Base-by-base conservation (phyloP, 1,139 yeast genomes). In the Taiozyma sp. region DNA sequence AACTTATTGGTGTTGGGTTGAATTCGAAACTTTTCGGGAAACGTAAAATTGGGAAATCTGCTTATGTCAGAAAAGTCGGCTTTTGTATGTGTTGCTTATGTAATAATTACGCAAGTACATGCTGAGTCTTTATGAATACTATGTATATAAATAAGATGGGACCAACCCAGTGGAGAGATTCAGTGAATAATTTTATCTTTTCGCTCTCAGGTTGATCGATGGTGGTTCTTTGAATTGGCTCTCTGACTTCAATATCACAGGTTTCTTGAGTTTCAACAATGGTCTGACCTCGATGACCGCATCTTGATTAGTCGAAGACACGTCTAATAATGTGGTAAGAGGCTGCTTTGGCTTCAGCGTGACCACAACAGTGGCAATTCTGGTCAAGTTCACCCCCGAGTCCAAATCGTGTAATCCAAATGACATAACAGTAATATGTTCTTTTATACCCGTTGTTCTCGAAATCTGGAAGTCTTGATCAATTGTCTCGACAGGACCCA, bases 261-360 rank as follows among this genome's bases (percentile, higher is more conserved):
- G 47, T 8, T 56, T 45, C 28, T 57, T 52, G 35, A 64, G 51
- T 4, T 52, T 51, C 26, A 58, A 54, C 6, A 52, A 43, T 6
- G 74, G 72, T n/a, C 53, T 47, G 16, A 69, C 57, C 48, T 69
- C 72, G 51, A 70, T 67, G 13, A 65, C 56, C 37, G 64, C 63
- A 35, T 58, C 54, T 41, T 63, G 59, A 34, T 57, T 50, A 7
- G 51, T 49, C 6, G 56, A 47, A 3, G 60, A 53, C 4, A 61
- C 49, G 44, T 61, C 59, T 19, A 50, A 54, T 30, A 48, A 46
- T 41, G 43, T 50, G 50, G 41, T 57, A 53, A 49, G 49, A 6
- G 41, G 21, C 2, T 24, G 13, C n/a, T 44, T 53, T 22, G 61
- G 62, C 42, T 48, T 53, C 6, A 59, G 41, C 0, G 57, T 50